These are phyloP conservation scores for Neurospora sp. DNA, from an alignment of 495 filamentous ascomycete species.

Conservation along the genomic window DNA sequence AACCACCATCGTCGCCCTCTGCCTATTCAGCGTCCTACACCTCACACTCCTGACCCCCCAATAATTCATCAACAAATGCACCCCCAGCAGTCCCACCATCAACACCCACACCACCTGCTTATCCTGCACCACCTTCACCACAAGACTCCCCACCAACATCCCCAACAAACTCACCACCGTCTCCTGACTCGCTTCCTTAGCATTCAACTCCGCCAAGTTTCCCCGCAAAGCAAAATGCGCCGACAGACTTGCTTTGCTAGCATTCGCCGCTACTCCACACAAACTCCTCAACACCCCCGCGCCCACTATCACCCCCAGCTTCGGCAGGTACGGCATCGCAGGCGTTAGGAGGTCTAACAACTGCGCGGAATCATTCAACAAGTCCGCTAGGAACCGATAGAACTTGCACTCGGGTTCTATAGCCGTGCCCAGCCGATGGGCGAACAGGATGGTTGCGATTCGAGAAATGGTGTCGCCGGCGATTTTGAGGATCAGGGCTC, in stretches of 20 bases:
- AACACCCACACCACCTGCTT: slow-evolving; percentile 64
- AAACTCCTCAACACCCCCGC: slow-evolving; percentile 71
- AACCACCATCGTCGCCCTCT: slow-evolving; percentile 74
- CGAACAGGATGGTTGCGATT: slow-evolving; percentile 85
- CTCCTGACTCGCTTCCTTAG: slow-evolving; percentile 93
- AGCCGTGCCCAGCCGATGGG: slow-evolving; percentile 72
- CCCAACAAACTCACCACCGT: slow-evolving; percentile 85
- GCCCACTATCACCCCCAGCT: slow-evolving; percentile 61
- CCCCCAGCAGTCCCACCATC: slow-evolving; percentile 57
- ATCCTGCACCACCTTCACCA: slow-evolving; percentile 66
- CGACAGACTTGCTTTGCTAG: slow-evolving; percentile 81
- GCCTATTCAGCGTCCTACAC: slow-evolving; percentile 79
- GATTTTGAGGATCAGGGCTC: slow-evolving; percentile 76
- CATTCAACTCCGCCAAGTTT: slow-evolving; percentile 91
- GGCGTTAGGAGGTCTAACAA: slow-evolving; percentile 82
- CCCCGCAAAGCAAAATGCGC: slow-evolving; percentile 83
- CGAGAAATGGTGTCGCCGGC: slow-evolving; percentile 78
- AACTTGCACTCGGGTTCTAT: slow-evolving; percentile 92
- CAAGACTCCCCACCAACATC: slow-evolving; percentile 75
- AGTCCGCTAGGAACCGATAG: slow-evolving; percentile 81
- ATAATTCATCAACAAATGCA: slow-evolving; percentile 79
- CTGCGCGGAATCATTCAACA: slow-evolving; percentile 89
- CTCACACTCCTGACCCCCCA: slow-evolving; percentile 72
- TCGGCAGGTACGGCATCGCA: slow-evolving; percentile 54
- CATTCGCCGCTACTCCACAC: slow-evolving; percentile 83